phyloP scores from a whole-genome alignment of 345 rosid genomes.

The Eucalyptus regnans region DNA sequence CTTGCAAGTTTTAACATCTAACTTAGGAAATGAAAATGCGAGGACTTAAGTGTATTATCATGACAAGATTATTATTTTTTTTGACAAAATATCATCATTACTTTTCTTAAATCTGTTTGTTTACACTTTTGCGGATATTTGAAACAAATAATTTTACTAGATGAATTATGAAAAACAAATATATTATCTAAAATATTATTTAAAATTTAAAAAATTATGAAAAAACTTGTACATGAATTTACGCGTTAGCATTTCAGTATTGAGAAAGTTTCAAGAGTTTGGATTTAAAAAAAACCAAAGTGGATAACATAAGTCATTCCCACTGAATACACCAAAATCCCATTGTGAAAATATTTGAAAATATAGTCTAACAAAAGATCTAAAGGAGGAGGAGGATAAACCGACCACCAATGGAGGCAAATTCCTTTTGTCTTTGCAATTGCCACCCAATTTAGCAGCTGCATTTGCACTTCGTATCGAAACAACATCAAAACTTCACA shows the following conservation, averaged over 20 bases:
- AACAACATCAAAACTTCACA: background rate
- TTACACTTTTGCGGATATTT: background rate
- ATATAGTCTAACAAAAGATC: no score
- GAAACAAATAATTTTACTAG: background rate
- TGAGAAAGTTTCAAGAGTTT: background rate
- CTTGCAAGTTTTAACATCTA: background rate
- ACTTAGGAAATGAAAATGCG: background rate
- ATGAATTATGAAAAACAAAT: background rate
- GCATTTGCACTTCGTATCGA: background rate
- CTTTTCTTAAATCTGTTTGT: background rate
- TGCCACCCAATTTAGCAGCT: background rate
- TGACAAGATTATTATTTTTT: background rate
- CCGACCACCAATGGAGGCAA: background rate
- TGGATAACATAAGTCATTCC: background rate
- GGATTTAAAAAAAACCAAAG: no score
- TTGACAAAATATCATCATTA: background rate
- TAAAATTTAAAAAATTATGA: background rate
- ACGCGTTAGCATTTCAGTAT: background rate
- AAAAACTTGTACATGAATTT: background rate
- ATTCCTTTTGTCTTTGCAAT: background rate
- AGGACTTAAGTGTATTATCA: accelerated
- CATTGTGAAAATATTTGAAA: no score
- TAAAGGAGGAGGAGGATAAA: background rate
- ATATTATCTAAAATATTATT: background rate
- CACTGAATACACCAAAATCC: background rate